Conservation (phyloP, 169 alveolate genomes). For the Cryptosporidium xiaoi region DNA sequence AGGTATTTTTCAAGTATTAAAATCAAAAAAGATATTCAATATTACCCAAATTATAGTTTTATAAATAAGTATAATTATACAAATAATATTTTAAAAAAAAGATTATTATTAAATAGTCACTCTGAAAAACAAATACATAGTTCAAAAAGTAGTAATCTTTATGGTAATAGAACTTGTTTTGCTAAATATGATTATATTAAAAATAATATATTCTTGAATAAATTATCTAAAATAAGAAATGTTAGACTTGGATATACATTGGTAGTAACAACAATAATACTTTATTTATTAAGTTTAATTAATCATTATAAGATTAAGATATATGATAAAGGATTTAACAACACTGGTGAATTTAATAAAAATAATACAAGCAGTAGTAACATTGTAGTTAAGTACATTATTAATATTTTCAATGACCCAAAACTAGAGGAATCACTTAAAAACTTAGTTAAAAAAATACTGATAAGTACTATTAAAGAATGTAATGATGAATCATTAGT, state of each 20-base stretch:
- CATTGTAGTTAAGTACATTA: constrained; percentile 6
- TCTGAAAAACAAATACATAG: background rate
- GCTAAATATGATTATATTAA: background rate
- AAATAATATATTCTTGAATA: background rate
- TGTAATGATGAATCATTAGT: constrained; percentile 32
- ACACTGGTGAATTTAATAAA: background rate
- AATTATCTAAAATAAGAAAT: background rate
- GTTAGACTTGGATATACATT: constrained; percentile 15
- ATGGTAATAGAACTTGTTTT: background rate
- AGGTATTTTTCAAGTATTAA: background rate
- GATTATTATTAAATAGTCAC: background rate
- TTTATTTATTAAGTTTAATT: constrained; percentile 22
- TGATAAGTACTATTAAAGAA: constrained; percentile 17
- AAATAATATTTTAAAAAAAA: background rate
- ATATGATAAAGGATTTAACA: background rate
- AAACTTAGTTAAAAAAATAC: constrained; percentile 35
- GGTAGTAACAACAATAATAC: background rate
- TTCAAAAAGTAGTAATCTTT: background rate
- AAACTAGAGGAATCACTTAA: constrained; percentile 41
- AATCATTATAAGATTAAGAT: constrained; percentile 3
- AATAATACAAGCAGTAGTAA: background rate
- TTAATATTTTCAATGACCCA: constrained; percentile 25
- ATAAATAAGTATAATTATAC: background rate
- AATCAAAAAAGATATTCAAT: too few relatives aligned
- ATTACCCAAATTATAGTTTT: background rate